Evolutionary conservation across 495 filamentous ascomycete species (phyloP).

Genomic region (Penicillium pulvis): DNA sequence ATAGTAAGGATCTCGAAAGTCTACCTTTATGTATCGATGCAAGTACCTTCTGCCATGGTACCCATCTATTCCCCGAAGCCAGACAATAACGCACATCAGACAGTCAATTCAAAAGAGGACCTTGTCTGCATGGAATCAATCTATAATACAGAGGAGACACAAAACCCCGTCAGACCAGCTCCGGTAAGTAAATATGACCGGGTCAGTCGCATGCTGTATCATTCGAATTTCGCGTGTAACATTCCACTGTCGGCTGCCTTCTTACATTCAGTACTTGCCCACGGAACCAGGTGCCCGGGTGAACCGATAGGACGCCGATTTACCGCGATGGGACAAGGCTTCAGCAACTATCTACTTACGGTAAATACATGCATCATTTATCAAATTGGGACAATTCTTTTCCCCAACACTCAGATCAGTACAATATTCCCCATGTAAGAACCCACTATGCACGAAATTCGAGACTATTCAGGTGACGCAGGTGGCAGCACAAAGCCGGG

Average conservation of each 20-base stretch:
- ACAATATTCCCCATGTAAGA: background rate
- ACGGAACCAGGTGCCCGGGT: background rate
- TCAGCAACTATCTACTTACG: background rate
- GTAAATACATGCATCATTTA: background rate
- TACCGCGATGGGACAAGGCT: background rate
- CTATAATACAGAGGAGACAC: background rate
- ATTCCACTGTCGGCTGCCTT: conserved; percentile 5
- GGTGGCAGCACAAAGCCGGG: background rate
- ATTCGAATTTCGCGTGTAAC: background rate
- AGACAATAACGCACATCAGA: background rate
- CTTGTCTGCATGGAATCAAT: background rate
- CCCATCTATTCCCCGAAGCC: background rate
- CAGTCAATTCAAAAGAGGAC: background rate
- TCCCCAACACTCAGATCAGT: background rate
- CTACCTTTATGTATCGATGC: no score
- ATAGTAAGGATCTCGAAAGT: no score
- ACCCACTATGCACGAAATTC: background rate
- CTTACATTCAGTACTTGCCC: background rate
- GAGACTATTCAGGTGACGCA: conserved; percentile 2
- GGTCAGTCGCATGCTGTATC: conserved; percentile 3
- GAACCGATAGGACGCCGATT: background rate
- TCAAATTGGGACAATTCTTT: background rate
- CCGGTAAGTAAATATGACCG: background rate
- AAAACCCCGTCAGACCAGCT: background rate
- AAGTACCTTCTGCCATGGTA: no score